Base-by-base conservation (phyloP, 345 rosid species). In the Firmiana major region DNA sequence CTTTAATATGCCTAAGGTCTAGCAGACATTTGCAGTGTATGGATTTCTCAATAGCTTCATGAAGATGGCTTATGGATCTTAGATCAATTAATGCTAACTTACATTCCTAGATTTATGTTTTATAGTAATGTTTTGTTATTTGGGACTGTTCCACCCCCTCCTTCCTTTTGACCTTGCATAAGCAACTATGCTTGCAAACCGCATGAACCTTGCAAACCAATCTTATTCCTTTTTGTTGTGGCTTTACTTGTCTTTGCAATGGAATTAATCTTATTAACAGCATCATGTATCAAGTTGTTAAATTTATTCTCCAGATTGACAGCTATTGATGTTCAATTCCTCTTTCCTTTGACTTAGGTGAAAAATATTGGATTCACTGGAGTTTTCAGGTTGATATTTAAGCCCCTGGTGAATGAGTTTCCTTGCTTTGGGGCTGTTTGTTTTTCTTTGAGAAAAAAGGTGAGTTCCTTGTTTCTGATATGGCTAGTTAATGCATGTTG, bases 381-480 rank as follows among this genome's bases (percentile, higher is more conserved):
- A 85, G 93, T 96, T 83, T 93, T 96, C 87, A 90, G 98, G 88
- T 88, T 96, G 86, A 92, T 93, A 77, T 93, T 96, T 81, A 93
- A 87, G 91, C 98, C 99, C 15, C 83, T 93, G 38, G 97, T 96
- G 78, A 85, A 87, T 13, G 97, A 93, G 80, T 85, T 96, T 73
- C 99, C 99, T 80, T 90, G 99, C 89, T 96, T 96, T 83, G 99
- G 98, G 87, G 98, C 98, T 73, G 90, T 96, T 64, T 89, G 87
- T 79, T 92, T 81, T 86, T 94, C 99, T 77, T 85, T 94, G 46
- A 88, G 94, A 83, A 84, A 97, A 83, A 97, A 91, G 98, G 99
- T 97, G 60, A 42, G 81, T 76, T 7, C 63, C 55, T 66, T 59
- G 67, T 22, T 51, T 63, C 63, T 6, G 8, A 21, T 8, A 71